Evolutionary conservation across 2,329 filamentous ascomycete species (phyloP), one percentile per base, ranked within the genome.

Genomic region (Magnaporthiopsis rhizophila): DNA sequence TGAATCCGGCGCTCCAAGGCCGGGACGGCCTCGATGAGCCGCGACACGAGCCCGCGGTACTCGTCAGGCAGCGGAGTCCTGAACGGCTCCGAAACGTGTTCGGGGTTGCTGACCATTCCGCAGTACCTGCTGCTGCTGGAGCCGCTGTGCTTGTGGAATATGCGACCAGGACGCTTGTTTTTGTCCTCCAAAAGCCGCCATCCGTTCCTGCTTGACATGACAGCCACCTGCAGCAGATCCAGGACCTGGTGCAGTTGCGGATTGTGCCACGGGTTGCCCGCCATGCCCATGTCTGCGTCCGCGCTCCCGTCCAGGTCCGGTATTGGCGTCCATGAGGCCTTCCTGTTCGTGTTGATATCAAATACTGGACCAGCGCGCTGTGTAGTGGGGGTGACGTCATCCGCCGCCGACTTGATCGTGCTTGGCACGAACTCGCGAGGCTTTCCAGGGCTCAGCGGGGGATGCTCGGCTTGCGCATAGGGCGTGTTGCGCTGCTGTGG

Each of bases 191-290:
- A n/a, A 7, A 53, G 18, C 45, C 45, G 45, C 45, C 45, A 53
- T 53, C 45, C 45, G 26, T 72, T 66, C 11, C 72, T 69, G 59
- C 70, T 74, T 28, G 73, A 73, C 75, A 81, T 79, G 68, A 81
- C 72, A 11, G 68, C 70, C 6, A 75, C 74, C 58, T 77, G 76
- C n/a, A 83, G 70, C 0, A 75, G 69, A 65, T 81, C 80, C 21
- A 77, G 73, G 71, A 82, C 77, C 68, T 79, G 77, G 57, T 77
- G 71, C 50, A 80, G 63, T 9, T 74, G 78, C 8, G 79, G 79
- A n/a, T 74, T 77, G 62, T 78, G 74, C 72, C 76, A 77, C 3
- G 70, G 66, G 26, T 68, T 62, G 21, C 74, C 70, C 13, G 57
- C 26, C 45, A 53, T n/a, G 7, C 13, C 45, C 6, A 13, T 7